phyloP scores from a whole-genome alignment of 2,329 filamentous ascomycete genomes.

The Lasiodiplodia citricola region DNA sequence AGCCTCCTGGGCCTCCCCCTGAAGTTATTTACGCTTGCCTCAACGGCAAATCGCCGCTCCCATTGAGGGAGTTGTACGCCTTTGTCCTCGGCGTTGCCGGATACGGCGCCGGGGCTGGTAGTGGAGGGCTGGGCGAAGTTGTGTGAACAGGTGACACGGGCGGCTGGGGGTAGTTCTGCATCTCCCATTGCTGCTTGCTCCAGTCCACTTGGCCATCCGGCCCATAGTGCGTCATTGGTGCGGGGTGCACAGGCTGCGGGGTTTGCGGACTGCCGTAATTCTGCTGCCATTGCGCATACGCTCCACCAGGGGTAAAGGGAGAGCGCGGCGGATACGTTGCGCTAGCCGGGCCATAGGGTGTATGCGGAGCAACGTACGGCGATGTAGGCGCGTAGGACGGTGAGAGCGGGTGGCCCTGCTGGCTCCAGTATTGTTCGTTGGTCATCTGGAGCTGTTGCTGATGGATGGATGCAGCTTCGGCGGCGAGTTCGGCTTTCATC shows the following conservation, averaged over 20 bases:
- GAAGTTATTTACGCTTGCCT: slow-evolving; percentile 2
- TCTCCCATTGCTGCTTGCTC: slow-evolving; percentile 45
- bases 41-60: slow-evolving; percentile 28
- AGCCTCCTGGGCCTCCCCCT: neutral
- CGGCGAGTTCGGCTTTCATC: slow-evolving; percentile 40
- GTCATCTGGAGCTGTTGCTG: slow-evolving; percentile 16
- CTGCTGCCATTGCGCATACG: slow-evolving; percentile 48
- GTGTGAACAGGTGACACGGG: neutral
- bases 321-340: slow-evolving; percentile 26
- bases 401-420: slow-evolving; percentile 13
- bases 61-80: slow-evolving; percentile 37
- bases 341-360: slow-evolving; percentile 10
- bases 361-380: slow-evolving; percentile 2
- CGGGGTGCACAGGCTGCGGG: neutral
- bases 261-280: slow-evolving; percentile 34
- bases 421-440: slow-evolving; percentile 23
- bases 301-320: slow-evolving; percentile 37
- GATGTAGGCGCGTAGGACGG: slow-evolving; percentile 14
- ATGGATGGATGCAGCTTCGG: slow-evolving; percentile 16
- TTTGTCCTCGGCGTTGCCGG: slow-evolving; percentile 41
- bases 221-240: slow-evolving; percentile 14
- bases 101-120: neutral
- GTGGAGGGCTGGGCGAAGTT: neutral
- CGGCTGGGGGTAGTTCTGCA: slow-evolving; percentile 33
- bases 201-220: slow-evolving; percentile 21